These are phyloP conservation scores for Ustilago lituana DNA, from an alignment of 1,284 basidiomycete species.

Conservation along the genomic window DNA sequence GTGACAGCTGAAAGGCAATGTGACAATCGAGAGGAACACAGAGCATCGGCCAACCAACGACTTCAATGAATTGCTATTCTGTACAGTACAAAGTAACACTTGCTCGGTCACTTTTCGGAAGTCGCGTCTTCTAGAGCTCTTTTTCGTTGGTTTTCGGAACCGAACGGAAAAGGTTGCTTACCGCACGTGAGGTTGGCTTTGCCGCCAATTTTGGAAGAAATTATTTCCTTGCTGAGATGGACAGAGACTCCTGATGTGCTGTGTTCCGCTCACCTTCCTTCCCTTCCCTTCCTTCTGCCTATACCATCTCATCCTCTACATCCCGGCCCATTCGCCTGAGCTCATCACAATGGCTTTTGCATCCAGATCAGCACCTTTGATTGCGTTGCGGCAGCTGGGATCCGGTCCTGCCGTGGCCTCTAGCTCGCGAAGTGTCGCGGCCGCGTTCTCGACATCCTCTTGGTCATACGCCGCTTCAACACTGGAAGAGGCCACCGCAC, in stretches of 20 bases:
- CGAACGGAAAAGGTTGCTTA: conserved; percentile 14
- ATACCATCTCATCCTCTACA: conserved; percentile 1
- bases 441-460: conserved; percentile 30
- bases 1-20: conserved; percentile 4
- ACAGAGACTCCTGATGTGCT: no score
- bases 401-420: conserved; percentile 38
- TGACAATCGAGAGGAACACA: conserved; percentile 12
- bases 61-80: no score
- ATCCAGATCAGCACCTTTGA: conserved; percentile 20
- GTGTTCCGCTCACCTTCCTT: no score
- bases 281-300: background rate
- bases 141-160: conserved; percentile 2
- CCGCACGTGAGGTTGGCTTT: conserved; percentile 20
- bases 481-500: conserved; percentile 30
- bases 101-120: background rate
- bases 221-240: conserved; percentile 1
- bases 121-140: conserved; percentile 5
- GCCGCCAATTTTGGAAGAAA: conserved; percentile 15
- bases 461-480: conserved; percentile 22
- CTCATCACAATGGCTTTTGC: conserved; percentile 23
- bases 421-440: conserved; percentile 31
- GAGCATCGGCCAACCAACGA: no score
- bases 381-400: conserved; percentile 23
- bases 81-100: conserved; percentile 43
- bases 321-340: background rate